phyloP scores from a whole-genome alignment of 2,329 filamentous ascomycete species.

The Amesomyces nigricolor region DNA sequence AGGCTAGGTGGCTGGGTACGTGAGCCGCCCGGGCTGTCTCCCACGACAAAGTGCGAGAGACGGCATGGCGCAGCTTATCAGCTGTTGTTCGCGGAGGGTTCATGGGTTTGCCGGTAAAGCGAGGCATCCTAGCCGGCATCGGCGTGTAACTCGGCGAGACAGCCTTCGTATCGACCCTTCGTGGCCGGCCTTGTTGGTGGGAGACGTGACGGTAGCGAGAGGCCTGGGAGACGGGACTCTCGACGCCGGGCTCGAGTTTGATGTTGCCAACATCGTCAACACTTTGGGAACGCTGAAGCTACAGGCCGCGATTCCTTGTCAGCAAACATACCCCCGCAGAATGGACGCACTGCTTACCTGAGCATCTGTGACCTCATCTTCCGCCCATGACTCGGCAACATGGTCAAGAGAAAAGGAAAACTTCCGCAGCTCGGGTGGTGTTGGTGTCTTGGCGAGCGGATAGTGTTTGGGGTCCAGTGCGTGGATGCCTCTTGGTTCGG shows the following conservation, averaged over 20 bases:
- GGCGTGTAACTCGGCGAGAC: slow-evolving; percentile 32
- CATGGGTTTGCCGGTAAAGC: slow-evolving; percentile 29
- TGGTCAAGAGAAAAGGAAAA: slow-evolving; percentile 64
- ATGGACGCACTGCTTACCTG: slow-evolving; percentile 14
- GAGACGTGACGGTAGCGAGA: slow-evolving; percentile 20
- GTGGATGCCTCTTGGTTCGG: slow-evolving; percentile 62
- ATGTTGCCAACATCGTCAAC: slow-evolving; percentile 21
- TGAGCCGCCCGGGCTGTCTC: slow-evolving; percentile 27
- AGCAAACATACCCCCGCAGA: slow-evolving; percentile 1
- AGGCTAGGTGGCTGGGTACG: slow-evolving; percentile 41
- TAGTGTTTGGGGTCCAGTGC: slow-evolving; percentile 84
- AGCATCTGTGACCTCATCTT: slow-evolving; percentile 21
- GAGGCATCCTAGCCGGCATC: slow-evolving; percentile 30
- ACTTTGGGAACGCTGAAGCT: slow-evolving; percentile 22
- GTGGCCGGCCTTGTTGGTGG: slow-evolving; percentile 29
- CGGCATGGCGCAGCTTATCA: slow-evolving; percentile 37
- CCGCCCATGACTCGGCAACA: slow-evolving; percentile 39
- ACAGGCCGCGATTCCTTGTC: not conserved
- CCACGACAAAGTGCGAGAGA: slow-evolving; percentile 30
- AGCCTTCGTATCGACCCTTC: slow-evolving; percentile 30
- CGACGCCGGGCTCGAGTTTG: slow-evolving; percentile 31
- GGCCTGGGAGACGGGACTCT: slow-evolving; percentile 30
- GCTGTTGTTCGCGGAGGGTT: slow-evolving; percentile 31
- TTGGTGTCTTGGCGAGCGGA: slow-evolving; percentile 76
- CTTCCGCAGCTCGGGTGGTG: slow-evolving; percentile 69